Evolutionary conservation across 2,329 filamentous ascomycete species (phyloP).

Genomic region (Phialophora macrospora): DNA sequence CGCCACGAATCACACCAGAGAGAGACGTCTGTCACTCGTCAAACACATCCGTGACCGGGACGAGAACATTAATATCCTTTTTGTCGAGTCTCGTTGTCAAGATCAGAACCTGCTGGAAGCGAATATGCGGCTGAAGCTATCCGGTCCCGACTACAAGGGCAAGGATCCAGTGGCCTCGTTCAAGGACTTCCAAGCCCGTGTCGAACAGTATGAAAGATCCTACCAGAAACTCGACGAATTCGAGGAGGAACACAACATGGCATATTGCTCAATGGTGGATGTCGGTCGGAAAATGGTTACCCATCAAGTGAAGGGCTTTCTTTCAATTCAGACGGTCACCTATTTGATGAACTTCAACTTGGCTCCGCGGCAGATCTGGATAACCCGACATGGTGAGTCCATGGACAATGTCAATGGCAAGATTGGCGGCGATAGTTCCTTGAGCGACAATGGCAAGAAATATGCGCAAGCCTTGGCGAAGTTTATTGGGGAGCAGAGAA

Average conservation of each 20-base stretch:
- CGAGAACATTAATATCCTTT: conserved; percentile 83
- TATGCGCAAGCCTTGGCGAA: conserved; percentile 80
- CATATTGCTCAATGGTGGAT: conserved; percentile 97
- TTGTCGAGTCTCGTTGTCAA: conserved; percentile 91
- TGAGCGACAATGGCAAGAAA: conserved; percentile 77
- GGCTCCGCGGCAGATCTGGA: conserved; percentile 95
- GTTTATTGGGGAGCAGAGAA: conserved; percentile 81
- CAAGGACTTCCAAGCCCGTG: conserved; percentile 88
- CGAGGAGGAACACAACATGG: conserved; percentile 87
- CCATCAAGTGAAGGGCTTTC: conserved; percentile 86
- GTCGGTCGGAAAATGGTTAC: conserved; percentile 93
- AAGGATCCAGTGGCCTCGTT: conserved; percentile 87
- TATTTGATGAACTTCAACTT: conserved; percentile 98
- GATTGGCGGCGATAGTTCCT: conserved; percentile 85
- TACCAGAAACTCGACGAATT: conserved; percentile 90
- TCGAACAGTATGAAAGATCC: conserved; percentile 89
- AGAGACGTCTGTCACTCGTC: conserved; percentile 81
- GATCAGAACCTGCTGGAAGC: conserved; percentile 85
- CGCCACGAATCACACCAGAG: conserved; percentile 93
- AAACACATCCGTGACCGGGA: conserved; percentile 80
- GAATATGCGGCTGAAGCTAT: conserved; percentile 96
- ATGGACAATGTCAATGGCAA: conserved; percentile 83
- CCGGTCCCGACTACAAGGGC: conserved; percentile 91
- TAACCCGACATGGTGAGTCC: conserved; percentile 92
- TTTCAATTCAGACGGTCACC: conserved; percentile 88